Conservation (phyloP, 495 filamentous ascomycete species). For the Bombardia bombarda region DNA sequence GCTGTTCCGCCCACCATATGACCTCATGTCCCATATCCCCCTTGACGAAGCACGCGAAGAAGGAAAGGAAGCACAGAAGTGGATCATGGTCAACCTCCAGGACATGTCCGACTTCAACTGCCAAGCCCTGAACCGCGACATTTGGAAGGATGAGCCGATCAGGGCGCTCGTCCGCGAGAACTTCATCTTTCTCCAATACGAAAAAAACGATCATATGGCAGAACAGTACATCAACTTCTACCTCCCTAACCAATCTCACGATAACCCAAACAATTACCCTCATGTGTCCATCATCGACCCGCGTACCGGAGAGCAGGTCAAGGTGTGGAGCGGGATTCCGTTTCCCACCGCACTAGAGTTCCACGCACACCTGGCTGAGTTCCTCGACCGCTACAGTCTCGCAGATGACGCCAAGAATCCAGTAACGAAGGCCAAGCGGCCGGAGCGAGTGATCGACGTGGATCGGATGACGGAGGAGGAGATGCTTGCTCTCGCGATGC, state of each 20-base stretch:
- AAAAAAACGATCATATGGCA: slow-evolving; percentile 68
- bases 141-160: slow-evolving; percentile 82
- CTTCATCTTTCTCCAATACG: slow-evolving; percentile 91
- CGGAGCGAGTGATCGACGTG: slow-evolving; percentile 60
- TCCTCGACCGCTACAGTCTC: slow-evolving; percentile 90
- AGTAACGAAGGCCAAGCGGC: slow-evolving; percentile 70
- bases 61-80: slow-evolving; percentile 80
- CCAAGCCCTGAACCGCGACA: slow-evolving; percentile 83
- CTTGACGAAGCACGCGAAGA: slow-evolving; percentile 78
- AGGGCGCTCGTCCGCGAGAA: slow-evolving; percentile 77
- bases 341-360: slow-evolving; percentile 73
- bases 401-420: slow-evolving; percentile 84
- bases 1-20: slow-evolving; percentile 84
- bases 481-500: slow-evolving; percentile 87
- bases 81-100: slow-evolving; percentile 93
- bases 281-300: slow-evolving; percentile 95
- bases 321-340: slow-evolving; percentile 84
- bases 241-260: slow-evolving; percentile 61
- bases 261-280: slow-evolving; percentile 71
- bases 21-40: slow-evolving; percentile 64
- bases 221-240: slow-evolving; percentile 83
- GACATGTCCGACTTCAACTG: slow-evolving; percentile 87
- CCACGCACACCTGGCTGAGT: slow-evolving; percentile 85
- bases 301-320: slow-evolving; percentile 92
- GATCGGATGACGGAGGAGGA: slow-evolving; percentile 93